A percentile compares a stretch with the other conserved stretches of the same genome.
Conservation (phyloP, 164 flowering plant species). For the Echeveria elegans region DNA sequence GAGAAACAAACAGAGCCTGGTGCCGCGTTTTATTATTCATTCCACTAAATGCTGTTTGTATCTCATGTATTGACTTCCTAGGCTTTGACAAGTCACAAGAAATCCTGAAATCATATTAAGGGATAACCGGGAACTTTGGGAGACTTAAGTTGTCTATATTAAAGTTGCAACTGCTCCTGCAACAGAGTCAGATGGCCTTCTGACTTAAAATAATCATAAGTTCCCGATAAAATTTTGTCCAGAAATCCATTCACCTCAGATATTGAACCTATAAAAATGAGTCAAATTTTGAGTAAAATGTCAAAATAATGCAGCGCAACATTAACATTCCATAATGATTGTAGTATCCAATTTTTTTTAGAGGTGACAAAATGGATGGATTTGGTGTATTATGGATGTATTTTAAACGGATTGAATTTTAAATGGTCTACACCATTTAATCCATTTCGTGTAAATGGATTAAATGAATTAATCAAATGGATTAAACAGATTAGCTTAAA, state of each 20-base stretch:
- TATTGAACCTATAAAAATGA: conserved; percentile 23
- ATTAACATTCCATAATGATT: no score
- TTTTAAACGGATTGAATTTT: no score
- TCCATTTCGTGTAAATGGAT: no score
- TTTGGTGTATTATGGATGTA: no score
- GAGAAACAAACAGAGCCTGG: conserved; percentile 12
- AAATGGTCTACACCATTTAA: no score
- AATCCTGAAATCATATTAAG: conserved; percentile 24
- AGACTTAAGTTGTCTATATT: conserved; percentile 30
- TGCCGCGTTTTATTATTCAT: conserved; percentile 14
- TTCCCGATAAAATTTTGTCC: conserved; percentile 36
- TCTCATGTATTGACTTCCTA: conserved; percentile 13
- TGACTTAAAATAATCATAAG: conserved; percentile 41
- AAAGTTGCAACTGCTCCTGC: conserved; percentile 54
- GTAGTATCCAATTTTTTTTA: no score
- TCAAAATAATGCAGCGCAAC: not conserved
- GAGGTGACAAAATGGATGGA: no score
- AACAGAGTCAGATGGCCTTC: conserved; percentile 37
- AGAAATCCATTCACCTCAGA: conserved; percentile 22
- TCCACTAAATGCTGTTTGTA: conserved; percentile 11
- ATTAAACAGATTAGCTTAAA: no score
- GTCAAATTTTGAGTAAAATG: no score
- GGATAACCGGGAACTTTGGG: conserved; percentile 38
- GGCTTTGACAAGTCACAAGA: conserved; percentile 20
- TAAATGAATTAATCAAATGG: no score